Conservation (phyloP, 2,329 filamentous ascomycete genomes). For the Fusarium cicatricum region DNA sequence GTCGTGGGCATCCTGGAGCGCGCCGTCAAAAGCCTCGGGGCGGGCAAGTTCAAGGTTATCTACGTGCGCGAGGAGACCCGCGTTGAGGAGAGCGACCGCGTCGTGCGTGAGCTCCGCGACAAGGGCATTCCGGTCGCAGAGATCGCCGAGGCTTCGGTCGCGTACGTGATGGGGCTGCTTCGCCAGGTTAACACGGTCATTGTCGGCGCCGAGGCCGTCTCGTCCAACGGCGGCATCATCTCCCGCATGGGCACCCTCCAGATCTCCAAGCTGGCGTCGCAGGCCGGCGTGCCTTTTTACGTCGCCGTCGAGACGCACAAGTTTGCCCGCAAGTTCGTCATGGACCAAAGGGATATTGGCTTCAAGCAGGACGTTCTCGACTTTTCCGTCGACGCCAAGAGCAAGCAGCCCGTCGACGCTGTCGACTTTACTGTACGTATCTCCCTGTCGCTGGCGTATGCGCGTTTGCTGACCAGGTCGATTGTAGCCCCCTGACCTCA, state of each 20-base stretch:
- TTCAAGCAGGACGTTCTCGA: slow-evolving; percentile 80
- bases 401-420: slow-evolving; percentile 59
- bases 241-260: slow-evolving; percentile 87
- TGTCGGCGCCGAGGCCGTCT: slow-evolving; percentile 82
- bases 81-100: slow-evolving; percentile 69
- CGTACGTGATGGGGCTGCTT: slow-evolving; percentile 71
- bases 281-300: slow-evolving; percentile 78
- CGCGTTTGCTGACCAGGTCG: not conserved
- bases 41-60: slow-evolving; percentile 80
- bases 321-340: slow-evolving; percentile 86
- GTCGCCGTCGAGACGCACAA: slow-evolving; percentile 97
- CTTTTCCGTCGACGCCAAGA: slow-evolving; percentile 66
- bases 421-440: slow-evolving; percentile 77
- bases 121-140: slow-evolving; percentile 82
- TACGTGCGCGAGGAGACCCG: slow-evolving; percentile 72
- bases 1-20: slow-evolving; percentile 79
- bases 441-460: not conserved
- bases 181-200: slow-evolving; percentile 71
- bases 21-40: slow-evolving; percentile 66
- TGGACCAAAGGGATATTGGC: slow-evolving; percentile 82
- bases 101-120: slow-evolving; percentile 74
- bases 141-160: slow-evolving; percentile 69
- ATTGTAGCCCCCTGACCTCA: slow-evolving; percentile 69
- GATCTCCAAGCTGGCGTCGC: slow-evolving; percentile 80
- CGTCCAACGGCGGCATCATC: slow-evolving; percentile 93